A percentile compares a stretch with the other conserved stretches of the same genome.
Evolutionary conservation across 176 grass and related monocot genomes (phyloP).

Genomic region (Ananas comosus): DNA sequence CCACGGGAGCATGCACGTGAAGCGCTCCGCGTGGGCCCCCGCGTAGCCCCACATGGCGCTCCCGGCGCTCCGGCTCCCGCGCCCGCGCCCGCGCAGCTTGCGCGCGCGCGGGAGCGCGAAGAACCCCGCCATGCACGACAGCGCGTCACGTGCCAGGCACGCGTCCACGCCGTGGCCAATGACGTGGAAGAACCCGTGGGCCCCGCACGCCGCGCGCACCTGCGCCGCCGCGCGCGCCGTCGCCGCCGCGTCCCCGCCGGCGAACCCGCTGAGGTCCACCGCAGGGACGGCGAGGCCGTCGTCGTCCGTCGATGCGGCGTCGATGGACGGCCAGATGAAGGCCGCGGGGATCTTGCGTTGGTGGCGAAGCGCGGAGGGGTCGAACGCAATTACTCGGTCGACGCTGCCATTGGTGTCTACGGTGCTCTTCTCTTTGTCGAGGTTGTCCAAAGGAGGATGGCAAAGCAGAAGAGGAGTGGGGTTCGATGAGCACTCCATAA

Average conservation of each 20-base stretch:
- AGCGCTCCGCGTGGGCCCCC: constrained; percentile 76
- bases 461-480: constrained; percentile 20
- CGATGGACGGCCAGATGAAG: constrained; percentile 60
- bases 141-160: constrained; percentile 22
- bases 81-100: constrained; percentile 49
- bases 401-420: not conserved
- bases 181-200: constrained; percentile 89
- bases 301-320: constrained; percentile 6
- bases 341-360: constrained; percentile 50
- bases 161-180: constrained; percentile 50
- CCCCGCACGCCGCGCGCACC: constrained; percentile 39
- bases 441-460: not conserved
- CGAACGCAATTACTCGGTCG: constrained; percentile 15
- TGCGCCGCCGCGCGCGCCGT: constrained; percentile 29
- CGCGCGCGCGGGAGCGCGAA: constrained; percentile 50
- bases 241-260: constrained; percentile 26
- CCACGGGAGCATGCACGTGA: constrained; percentile 78
- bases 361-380: constrained; percentile 13
- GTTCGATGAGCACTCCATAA: constrained; percentile 32
- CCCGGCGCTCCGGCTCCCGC: constrained; percentile 27
- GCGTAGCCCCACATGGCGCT: constrained; percentile 62
- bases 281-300: constrained; percentile 44
- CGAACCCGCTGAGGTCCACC: constrained; percentile 57
- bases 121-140: constrained; percentile 44
- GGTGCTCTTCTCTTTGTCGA: too few relatives aligned